Conservation (phyloP, 768 basidiomycete species). For the Leccinum barrowsii region DNA sequence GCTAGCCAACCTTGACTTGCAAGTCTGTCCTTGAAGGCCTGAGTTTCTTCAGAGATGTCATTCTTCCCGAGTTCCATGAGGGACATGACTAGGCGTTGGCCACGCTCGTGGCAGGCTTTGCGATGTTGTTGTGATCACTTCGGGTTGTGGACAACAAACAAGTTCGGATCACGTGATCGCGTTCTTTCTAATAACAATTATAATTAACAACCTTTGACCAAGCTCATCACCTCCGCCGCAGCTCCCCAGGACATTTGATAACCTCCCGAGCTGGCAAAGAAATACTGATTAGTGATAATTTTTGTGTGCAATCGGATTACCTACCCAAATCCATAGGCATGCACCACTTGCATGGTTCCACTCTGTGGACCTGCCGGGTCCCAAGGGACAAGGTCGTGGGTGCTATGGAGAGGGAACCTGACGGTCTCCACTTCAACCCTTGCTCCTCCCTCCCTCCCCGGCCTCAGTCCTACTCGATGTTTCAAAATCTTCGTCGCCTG, state of each 20-base stretch:
- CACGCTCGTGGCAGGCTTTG: constrained; percentile 13
- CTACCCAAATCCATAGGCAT: constrained; percentile 62
- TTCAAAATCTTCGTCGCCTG: constrained; percentile 41
- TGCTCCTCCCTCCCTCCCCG: constrained; percentile 52
- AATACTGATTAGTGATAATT: constrained; percentile 8
- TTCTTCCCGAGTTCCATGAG: constrained; percentile 38
- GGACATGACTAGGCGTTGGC: constrained; percentile 29
- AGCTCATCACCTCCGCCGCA: constrained; percentile 37
- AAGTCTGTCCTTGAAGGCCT: constrained; percentile 34
- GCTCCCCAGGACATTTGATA: constrained; percentile 44
- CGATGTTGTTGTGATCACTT: constrained; percentile 7
- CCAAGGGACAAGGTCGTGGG: constrained; percentile 17
- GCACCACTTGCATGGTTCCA: constrained; percentile 38
- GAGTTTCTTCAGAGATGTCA: constrained; percentile 38
- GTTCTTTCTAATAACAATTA: constrained; percentile 4
- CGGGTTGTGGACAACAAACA: constrained; percentile 19
- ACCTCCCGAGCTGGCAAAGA: constrained; percentile 30
- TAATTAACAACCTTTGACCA: constrained; percentile 16
- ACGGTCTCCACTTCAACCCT: constrained; percentile 50
- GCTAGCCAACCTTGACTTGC: constrained; percentile 34
- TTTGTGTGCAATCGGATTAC: constrained; percentile 2
- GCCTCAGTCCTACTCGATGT: constrained; percentile 59
- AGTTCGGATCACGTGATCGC: constrained; percentile 32
- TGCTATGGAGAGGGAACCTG: constrained; percentile 31
- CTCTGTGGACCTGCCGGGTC: constrained; percentile 16